Conservation (phyloP, 2,329 filamentous ascomycete species). For the Cladorrhinum sp. region DNA sequence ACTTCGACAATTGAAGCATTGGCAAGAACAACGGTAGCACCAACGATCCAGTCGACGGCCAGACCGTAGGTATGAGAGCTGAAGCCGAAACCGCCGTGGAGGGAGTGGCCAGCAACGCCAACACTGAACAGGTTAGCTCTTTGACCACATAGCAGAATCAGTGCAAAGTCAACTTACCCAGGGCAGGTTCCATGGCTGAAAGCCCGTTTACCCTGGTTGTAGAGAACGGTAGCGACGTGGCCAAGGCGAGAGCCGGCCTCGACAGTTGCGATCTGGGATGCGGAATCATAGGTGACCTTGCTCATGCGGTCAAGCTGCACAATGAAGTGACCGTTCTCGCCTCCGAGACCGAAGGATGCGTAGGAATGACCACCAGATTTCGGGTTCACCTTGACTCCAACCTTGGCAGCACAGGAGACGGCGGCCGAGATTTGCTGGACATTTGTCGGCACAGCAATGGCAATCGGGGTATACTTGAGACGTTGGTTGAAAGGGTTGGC, state of each 20-base stretch:
- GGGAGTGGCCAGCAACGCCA: constrained; percentile 39
- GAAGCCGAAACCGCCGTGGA: constrained; percentile 42
- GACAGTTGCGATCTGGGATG: constrained; percentile 43
- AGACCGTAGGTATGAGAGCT: constrained; percentile 36
- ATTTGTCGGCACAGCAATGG: constrained; percentile 43
- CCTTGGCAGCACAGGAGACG: constrained; percentile 43
- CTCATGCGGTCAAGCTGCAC: constrained; percentile 47
- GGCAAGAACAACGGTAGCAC: constrained; percentile 38
- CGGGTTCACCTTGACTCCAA: constrained; percentile 44
- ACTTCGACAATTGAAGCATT: constrained; percentile 33
- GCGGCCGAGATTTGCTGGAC: constrained; percentile 44
- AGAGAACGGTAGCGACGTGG: constrained; percentile 42
- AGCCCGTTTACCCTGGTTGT: constrained; percentile 38
- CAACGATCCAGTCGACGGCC: constrained; percentile 37
- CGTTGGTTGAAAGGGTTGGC: constrained; percentile 31
- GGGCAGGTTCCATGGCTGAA: constrained; percentile 52
- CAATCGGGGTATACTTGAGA: constrained; percentile 37
- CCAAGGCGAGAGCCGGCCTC: constrained; percentile 51
- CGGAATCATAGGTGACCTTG: constrained; percentile 39
- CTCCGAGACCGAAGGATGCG: constrained; percentile 47
- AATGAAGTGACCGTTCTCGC: constrained; percentile 47
- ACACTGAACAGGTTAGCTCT: constrained; percentile 27
- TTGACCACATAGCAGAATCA: background rate
- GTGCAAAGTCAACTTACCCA: constrained; percentile 36
- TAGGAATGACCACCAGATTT: constrained; percentile 53